Percentiles rank a stretch among this genome's conserved stretches.
These are phyloP conservation scores for Saururus chinensis DNA, from an alignment of 164 flowering plant species.

Conservation along the genomic window DNA sequence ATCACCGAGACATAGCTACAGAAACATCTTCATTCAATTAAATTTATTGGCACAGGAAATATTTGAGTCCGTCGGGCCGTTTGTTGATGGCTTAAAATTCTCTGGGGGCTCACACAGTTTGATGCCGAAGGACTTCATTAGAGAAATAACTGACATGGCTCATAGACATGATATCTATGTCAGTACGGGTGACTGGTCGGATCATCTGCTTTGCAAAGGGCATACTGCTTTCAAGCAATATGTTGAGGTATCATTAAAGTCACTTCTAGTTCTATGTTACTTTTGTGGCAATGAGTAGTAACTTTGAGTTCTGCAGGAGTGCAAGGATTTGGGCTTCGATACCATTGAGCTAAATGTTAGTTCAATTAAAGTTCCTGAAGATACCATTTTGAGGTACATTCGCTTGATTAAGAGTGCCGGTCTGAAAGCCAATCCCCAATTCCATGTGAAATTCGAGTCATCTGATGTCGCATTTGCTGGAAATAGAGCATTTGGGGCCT, in stretches of 20 bases:
- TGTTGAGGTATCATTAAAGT: slow-evolving; percentile 38
- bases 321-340: slow-evolving; percentile 82
- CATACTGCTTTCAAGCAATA: slow-evolving; percentile 66
- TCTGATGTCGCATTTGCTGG: slow-evolving; percentile 51
- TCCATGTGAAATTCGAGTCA: slow-evolving; percentile 62
- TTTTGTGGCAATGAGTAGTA: not conserved
- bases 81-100: slow-evolving; percentile 86
- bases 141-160: slow-evolving; percentile 65
- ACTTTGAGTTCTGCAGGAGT: slow-evolving; percentile 38
- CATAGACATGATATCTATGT: slow-evolving; percentile 79
- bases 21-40: not conserved
- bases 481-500: slow-evolving; percentile 83
- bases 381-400: slow-evolving; percentile 70
- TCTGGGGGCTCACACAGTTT: slow-evolving; percentile 73
- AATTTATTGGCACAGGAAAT: slow-evolving; percentile 40
- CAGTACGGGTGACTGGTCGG: slow-evolving; percentile 90
- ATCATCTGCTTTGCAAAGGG: slow-evolving; percentile 54
- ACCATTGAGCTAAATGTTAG: slow-evolving; percentile 76
- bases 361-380: slow-evolving; percentile 75
- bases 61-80: slow-evolving; percentile 75
- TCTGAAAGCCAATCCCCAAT: slow-evolving; percentile 70
- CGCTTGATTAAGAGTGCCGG: slow-evolving; percentile 73
- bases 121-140: slow-evolving; percentile 51
- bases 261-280: not conserved
- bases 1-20: not conserved